Conservation (phyloP, 495 filamentous ascomycete genomes). For the Hyaloscypha finlandica region DNA sequence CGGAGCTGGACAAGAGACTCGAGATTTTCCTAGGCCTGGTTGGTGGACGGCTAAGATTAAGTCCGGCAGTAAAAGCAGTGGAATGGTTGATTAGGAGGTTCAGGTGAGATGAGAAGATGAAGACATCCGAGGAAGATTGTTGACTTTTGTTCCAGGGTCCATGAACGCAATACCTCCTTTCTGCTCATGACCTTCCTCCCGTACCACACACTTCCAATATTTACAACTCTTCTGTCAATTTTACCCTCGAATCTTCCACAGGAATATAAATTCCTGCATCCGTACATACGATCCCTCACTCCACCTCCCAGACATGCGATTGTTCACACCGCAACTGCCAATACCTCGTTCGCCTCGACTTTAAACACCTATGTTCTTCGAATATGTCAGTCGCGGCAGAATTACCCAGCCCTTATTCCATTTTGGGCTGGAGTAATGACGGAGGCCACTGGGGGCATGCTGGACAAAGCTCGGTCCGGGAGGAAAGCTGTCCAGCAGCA, state of each 20-base stretch:
- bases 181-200: slow-evolving; percentile 89
- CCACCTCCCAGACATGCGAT: slow-evolving; percentile 77
- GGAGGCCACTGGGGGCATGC: slow-evolving; percentile 76
- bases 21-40: slow-evolving; percentile 80
- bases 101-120: slow-evolving; percentile 54
- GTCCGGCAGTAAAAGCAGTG: slow-evolving; percentile 82
- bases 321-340: slow-evolving; percentile 76
- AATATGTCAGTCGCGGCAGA: slow-evolving; percentile 63
- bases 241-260: slow-evolving; percentile 69
- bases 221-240: slow-evolving; percentile 79
- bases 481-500: slow-evolving; percentile 64
- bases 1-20: slow-evolving; percentile 73
- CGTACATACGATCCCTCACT: slow-evolving; percentile 74
- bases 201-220: slow-evolving; percentile 81
- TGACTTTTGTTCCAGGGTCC: slow-evolving; percentile 57
- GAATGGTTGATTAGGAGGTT: slow-evolving; percentile 96
- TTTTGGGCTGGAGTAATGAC: slow-evolving; percentile 88
- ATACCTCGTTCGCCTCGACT: slow-evolving; percentile 64
- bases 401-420: slow-evolving; percentile 73
- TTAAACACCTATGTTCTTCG: slow-evolving; percentile 76
- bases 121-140: background rate
- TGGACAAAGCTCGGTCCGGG: slow-evolving; percentile 74
- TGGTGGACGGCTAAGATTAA: slow-evolving; percentile 73
- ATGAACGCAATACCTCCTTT: slow-evolving; percentile 82
- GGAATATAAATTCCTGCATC: slow-evolving; percentile 80